Base-by-base conservation (phyloP, 129 eudicot species). In the Arctium lappa region DNA sequence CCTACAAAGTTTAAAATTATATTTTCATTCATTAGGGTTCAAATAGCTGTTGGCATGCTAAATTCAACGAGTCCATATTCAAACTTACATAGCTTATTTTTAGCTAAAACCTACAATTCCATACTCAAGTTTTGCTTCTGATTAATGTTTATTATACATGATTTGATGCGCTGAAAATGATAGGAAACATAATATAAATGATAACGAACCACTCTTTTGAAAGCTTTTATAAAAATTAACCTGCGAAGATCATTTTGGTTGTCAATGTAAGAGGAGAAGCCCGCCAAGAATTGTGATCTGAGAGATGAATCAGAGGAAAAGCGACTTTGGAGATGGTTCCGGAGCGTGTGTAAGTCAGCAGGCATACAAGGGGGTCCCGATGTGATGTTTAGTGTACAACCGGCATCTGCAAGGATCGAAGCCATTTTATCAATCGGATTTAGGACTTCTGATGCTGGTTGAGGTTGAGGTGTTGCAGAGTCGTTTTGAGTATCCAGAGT, bases 311-410 rank as follows among this genome's bases (percentile, higher is more conserved):
- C 88, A 12, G 77, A 50, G 4, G 90, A 87, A 36, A 93, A 87
- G 2, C 82, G 56, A 15, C 73, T 72, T 31, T 93, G 84, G 8
- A 93, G 90, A 65, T 80, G 86, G 65, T 81, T 81, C 0, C 97
- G 91, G 53, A 93, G 84, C 73, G 78, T 88, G 79, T 87, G 90
- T 18, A 70, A 56, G 74, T 93, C 97, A 53, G 90, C 50, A n/a
- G 97, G 96, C 22, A 93, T 84, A 72, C 88, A 91, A 7, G 94
- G 96, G 16, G 91, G 96, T 1, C 89, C 96, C 4, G 86, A 38
- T 27, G 91, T 79, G 82, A 89, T 88, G 48, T 88, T 82, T 22
- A 93, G 84, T 27, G 97, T 91, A 73, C 96, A 91, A 1, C 97
- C 96, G 34, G 96, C 92, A 8, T 91, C 89, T 2, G 96, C 97